These are phyloP conservation scores for Apiotrichum domesticum DNA, from an alignment of 1,284 basidiomycete genomes.

Conservation along the genomic window DNA sequence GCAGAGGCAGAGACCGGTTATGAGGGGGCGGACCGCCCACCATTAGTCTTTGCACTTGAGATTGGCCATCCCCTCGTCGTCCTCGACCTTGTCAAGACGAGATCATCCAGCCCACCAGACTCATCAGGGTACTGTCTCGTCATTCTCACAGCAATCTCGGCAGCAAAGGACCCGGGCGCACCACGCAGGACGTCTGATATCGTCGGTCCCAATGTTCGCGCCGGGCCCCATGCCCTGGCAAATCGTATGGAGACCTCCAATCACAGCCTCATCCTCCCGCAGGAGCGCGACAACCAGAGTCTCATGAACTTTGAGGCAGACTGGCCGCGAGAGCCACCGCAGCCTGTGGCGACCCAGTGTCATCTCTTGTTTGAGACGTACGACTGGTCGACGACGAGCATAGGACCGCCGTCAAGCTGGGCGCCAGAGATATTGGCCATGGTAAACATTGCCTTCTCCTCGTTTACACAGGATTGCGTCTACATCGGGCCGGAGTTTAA, in stretches of 20 bases:
- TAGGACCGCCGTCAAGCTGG: constrained; percentile 27
- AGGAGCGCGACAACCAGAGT: no score
- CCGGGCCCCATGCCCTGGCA: no score
- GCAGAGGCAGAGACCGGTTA: constrained; percentile 16
- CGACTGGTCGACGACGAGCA: constrained; percentile 32
- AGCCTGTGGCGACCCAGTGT: constrained; percentile 8
- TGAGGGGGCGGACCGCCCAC: neutral
- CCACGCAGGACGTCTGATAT: no score
- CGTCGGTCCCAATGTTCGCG: no score
- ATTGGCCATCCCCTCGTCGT: neutral
- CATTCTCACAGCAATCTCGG: neutral
- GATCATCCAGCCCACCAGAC: neutral
- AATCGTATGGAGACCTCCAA: neutral
- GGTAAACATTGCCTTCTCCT: constrained; percentile 1
- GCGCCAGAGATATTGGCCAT: constrained; percentile 2
- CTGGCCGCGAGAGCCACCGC: neutral
- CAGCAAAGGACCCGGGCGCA: neutral
- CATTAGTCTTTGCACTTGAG: constrained; percentile 1
- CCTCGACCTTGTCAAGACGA: constrained; percentile 9
- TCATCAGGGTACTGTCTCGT: neutral
- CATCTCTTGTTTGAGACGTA: constrained; percentile 22
- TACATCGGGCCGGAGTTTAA: constrained; percentile 36
- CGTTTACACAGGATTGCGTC: constrained; percentile 15
- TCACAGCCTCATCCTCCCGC: neutral
- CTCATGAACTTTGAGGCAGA: no score